Base-by-base conservation (phyloP, 306 rosid species). In the Ammopiptanthus mongolicus region DNA sequence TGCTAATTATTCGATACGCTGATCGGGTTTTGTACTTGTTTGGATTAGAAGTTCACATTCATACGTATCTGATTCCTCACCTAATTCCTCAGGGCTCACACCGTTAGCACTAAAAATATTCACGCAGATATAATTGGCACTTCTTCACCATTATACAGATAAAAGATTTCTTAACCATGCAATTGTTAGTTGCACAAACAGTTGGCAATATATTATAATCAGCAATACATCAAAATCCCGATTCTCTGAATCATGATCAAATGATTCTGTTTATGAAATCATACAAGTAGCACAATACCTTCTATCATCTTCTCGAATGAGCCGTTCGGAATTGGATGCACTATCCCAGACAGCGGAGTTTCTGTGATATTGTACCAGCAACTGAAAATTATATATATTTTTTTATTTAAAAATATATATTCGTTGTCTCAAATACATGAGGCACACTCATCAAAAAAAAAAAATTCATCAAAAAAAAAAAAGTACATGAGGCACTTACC, bases 11-110 rank as follows among this genome's bases (percentile, higher is more conserved):
- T 29, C 44, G 2, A 8, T 5, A 5, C 23, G n/a, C 7, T 60
- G 66, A 42, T n/a, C n/a, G n/a, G n/a, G 31, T 2, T 2, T 10
- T 23, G 25, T 23, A 23, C 17, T 8, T 23, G 14, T 13, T 41
- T 41, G 50, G 5, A 23, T 14, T 5, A 17, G 29, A 66, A 50
- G 48, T 51, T 31, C 11, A 39, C 13, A 14, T 39, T 58, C 72
- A 34, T 37, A 5, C 19, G 44, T 62, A 1, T 50, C 65, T 5
- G 41, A 50, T 64, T 75, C 42, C 64, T 75, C 72, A 75, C 79
- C 72, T 22, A 75, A 22, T 25, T 19, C 55, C 15, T 25, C 1
- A 18, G n/a, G 19, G 1, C 25, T 51, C 63, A 18, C 48, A 17
- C 46, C 15, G 23, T 47, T 15, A 31, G 41, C 29, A 47, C 44